A percentile compares a stretch with the other conserved stretches of the same genome.
Evolutionary conservation across 2,329 filamentous ascomycete genomes (phyloP).

Genomic region (Neospermospora avenae): DNA sequence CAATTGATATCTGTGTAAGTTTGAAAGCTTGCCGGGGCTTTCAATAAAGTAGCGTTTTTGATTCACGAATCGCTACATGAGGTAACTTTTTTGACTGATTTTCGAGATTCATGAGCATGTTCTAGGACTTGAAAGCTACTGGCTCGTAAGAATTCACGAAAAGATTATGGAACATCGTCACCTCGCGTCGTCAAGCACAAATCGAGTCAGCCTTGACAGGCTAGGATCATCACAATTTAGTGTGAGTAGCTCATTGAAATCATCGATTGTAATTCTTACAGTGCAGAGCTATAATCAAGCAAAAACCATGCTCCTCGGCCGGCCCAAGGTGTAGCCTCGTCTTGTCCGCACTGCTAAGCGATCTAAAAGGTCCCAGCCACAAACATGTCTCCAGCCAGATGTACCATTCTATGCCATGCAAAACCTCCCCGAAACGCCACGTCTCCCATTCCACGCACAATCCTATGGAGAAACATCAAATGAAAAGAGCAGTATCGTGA

Average conservation of each 20-base stretch:
- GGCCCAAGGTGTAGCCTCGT: neutral
- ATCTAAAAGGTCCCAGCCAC: neutral
- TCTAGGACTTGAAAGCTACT: no score
- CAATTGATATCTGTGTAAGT: no score
- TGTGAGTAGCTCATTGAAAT: neutral
- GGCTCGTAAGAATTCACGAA: no score
- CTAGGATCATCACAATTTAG: neutral
- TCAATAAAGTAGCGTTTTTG: no score
- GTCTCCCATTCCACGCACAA: neutral
- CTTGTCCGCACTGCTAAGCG: neutral
- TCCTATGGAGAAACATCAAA: neutral
- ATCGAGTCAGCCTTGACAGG: neutral
- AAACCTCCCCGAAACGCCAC: neutral
- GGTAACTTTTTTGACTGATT: no score
- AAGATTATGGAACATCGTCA: no score
- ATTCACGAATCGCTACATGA: no score
- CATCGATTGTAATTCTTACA: conserved; percentile 3
- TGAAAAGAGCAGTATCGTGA: neutral
- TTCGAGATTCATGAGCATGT: no score
- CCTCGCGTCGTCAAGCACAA: neutral
- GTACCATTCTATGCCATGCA: neutral
- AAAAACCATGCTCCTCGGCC: neutral
- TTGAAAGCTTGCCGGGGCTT: no score
- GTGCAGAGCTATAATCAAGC: neutral
- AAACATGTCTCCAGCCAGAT: neutral